These are phyloP conservation scores for Bipolaris cookei DNA, from an alignment of 2,329 filamentous ascomycete genomes.

Conservation along the genomic window DNA sequence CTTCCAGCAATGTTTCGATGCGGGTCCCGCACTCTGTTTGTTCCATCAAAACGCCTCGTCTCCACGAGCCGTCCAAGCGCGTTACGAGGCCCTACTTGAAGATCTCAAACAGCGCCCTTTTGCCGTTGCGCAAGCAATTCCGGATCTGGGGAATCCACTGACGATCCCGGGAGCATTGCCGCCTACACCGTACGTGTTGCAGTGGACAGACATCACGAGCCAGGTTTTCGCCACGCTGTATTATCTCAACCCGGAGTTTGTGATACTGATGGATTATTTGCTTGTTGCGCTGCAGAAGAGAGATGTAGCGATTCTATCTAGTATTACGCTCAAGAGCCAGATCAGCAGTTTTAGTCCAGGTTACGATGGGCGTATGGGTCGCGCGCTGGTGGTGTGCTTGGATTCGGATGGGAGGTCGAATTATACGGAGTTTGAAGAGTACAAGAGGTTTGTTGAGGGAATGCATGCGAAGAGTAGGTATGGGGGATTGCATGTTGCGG, in stretches of 20 bases:
- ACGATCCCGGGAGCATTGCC: background rate
- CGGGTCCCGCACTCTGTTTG: slow-evolving; percentile 43
- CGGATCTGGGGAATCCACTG: background rate
- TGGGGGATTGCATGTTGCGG: slow-evolving; percentile 13
- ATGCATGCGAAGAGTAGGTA: slow-evolving; percentile 9
- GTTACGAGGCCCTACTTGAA: slow-evolving; percentile 13
- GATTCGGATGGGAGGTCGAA: background rate
- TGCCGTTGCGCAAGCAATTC: background rate
- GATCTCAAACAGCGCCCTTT: background rate
- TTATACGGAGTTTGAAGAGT: background rate
- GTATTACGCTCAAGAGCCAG: background rate
- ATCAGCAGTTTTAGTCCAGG: background rate
- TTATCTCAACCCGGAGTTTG: background rate
- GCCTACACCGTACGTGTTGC: background rate
- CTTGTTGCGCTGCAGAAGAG: slow-evolving; percentile 12
- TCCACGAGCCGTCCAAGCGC: slow-evolving; percentile 19
- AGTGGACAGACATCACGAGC: background rate
- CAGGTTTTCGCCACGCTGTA: background rate
- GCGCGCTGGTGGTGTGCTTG: background rate
- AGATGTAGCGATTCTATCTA: slow-evolving; percentile 1
- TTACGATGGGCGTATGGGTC: slow-evolving; percentile 5
- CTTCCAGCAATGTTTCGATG: slow-evolving; percentile 61
- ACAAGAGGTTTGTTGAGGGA: slow-evolving; percentile 3
- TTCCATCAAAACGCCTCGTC: slow-evolving; percentile 26
- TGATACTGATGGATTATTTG: background rate